Percentiles rank a stretch among this genome's conserved stretches.
These are phyloP conservation scores for Verbascum thapsus DNA, from an alignment of 257 asterid genomes.

Conservation along the genomic window DNA sequence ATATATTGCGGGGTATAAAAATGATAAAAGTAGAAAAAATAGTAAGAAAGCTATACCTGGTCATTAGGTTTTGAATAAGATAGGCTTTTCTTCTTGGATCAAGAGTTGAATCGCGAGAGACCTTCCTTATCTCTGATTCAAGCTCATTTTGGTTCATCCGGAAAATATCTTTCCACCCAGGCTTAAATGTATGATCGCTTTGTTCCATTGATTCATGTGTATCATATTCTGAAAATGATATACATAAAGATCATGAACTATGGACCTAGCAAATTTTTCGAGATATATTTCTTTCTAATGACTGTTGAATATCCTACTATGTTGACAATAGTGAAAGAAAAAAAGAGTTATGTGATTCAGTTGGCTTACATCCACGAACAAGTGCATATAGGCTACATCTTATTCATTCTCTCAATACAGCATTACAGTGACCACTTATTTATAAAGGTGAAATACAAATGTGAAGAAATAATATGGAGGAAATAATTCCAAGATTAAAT, in stretches of 20 bases:
- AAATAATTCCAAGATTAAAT: too few species aligned
- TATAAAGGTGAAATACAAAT: too few species aligned
- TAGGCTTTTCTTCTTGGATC: slow-evolving; percentile 97
- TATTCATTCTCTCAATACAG: too few species aligned
- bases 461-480: too few species aligned
- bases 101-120: slow-evolving; percentile 87
- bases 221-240: slow-evolving; percentile 51
- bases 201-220: slow-evolving; percentile 72
- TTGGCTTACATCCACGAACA: too few species aligned
- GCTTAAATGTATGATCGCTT: slow-evolving; percentile 76
- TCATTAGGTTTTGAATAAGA: slow-evolving; percentile 92
- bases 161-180: slow-evolving; percentile 98
- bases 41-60: slow-evolving; percentile 60
- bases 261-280: slow-evolving; percentile 9
- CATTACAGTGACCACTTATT: too few species aligned
- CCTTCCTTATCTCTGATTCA: slow-evolving; percentile 95
- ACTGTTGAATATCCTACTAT: too few species aligned
- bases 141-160: slow-evolving; percentile 98
- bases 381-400: too few species aligned
- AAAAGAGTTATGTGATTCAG: too few species aligned
- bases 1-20: slow-evolving; percentile 1
- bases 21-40: slow-evolving; percentile 6
- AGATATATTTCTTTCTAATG: slow-evolving; percentile 19
- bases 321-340: too few species aligned
- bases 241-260: slow-evolving; percentile 16